Evolutionary conservation across 139 green algal species (phyloP).

Genomic region (Chlorella sp.): DNA sequence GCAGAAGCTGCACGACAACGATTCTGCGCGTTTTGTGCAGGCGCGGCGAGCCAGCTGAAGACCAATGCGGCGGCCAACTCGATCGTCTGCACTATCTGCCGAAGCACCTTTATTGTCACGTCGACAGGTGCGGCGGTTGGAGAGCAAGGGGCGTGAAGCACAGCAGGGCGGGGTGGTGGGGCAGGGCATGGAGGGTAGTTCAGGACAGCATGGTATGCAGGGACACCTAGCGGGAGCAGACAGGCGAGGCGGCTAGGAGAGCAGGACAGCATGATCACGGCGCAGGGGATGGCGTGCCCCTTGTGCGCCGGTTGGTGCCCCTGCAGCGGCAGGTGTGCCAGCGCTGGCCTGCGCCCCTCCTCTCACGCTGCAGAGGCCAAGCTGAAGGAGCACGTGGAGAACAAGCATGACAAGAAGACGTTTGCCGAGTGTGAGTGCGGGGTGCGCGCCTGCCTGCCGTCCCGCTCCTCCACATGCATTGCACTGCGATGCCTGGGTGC

Average conservation of each 20-base stretch:
- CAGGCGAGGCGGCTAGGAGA: not conserved
- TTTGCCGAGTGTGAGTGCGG: not conserved
- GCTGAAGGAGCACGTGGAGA: conserved; percentile 60
- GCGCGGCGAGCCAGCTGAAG: conserved; percentile 49
- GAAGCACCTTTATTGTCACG: too few species aligned
- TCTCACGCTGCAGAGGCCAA: conserved; percentile 20
- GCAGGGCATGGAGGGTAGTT: not conserved
- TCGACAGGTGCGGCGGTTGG: not conserved
- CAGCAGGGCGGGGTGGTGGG: not conserved
- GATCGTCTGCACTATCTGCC: conserved; percentile 29
- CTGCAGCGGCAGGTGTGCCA: not conserved
- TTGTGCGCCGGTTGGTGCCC: not conserved
- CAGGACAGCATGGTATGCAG: not conserved
- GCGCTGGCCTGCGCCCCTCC: too few species aligned
- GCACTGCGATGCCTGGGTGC: too few species aligned
- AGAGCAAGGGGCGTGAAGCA: not conserved
- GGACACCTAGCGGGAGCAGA: not conserved
- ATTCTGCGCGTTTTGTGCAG: not conserved
- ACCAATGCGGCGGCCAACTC: conserved; percentile 49
- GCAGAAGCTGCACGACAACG: not conserved
- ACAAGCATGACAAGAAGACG: conserved; percentile 59
- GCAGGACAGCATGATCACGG: not conserved
- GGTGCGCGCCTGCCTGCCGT: not conserved
- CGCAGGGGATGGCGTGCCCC: not conserved
- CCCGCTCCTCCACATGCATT: not conserved